Evolutionary conservation across 2,329 filamentous ascomycete genomes (phyloP).

Genomic region (Tolypocladium capitatum): DNA sequence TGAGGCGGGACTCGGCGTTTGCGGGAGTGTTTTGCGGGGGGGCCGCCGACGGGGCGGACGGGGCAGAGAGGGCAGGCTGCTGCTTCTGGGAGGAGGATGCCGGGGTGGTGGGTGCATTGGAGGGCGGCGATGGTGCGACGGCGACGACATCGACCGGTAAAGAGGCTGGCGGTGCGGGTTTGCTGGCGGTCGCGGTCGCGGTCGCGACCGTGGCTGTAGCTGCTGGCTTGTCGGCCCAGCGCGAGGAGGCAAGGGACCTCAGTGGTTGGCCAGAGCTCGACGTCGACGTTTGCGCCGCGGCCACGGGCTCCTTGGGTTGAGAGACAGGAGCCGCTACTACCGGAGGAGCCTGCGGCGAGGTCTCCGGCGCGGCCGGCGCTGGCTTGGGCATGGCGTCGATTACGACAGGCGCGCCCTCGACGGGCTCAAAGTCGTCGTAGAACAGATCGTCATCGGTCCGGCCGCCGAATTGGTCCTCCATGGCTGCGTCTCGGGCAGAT

Average conservation of each 20-base stretch:
- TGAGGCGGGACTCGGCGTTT: conserved; percentile 28
- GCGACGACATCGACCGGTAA: conserved; percentile 4
- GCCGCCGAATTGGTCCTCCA: conserved; percentile 49
- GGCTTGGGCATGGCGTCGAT: conserved; percentile 6
- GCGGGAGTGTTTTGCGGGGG: conserved; percentile 16
- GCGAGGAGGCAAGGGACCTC: conserved; percentile 17
- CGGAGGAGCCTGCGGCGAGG: conserved; percentile 5
- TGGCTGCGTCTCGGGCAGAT: conserved; percentile 10
- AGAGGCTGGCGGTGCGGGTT: not conserved
- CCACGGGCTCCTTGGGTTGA: not conserved
- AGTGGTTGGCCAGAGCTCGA: not conserved
- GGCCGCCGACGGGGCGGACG: conserved; percentile 5
- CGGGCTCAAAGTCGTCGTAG: conserved; percentile 47
- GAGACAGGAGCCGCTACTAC: not conserved
- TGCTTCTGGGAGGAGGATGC: conserved; percentile 7
- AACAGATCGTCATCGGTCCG: conserved; percentile 51
- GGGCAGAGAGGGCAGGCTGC: not conserved
- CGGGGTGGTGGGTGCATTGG: conserved; percentile 1
- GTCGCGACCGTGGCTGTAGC: not conserved
- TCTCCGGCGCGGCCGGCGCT: conserved; percentile 6
- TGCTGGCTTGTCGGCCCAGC: conserved; percentile 19
- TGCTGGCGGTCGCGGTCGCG: not conserved
- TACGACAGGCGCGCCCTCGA: conserved; percentile 23
- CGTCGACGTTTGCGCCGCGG: not conserved
- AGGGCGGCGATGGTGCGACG: conserved; percentile 3